Evolutionary conservation across 2,329 filamentous ascomycete genomes (phyloP).

Genomic region (Aplosporella prunicola): DNA sequence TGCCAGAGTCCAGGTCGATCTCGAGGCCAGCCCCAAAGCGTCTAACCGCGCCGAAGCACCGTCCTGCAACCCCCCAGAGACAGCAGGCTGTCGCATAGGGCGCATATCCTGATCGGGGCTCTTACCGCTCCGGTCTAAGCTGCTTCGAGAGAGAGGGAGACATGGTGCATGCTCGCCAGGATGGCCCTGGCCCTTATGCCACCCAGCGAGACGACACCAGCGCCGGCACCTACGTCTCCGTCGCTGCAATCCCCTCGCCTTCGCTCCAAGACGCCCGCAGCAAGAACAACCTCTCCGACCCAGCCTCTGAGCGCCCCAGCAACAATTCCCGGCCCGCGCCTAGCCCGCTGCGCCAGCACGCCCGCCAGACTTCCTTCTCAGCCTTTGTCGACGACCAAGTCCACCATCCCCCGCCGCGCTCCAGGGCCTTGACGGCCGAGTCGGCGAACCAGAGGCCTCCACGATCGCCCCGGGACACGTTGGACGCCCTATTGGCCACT

Average conservation of each 20-base stretch:
- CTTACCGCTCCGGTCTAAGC: constrained; percentile 6
- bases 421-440: constrained; percentile 8
- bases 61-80: constrained; percentile 8
- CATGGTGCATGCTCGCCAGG: constrained; percentile 6
- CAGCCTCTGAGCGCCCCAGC: no score
- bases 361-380: neutral
- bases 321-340: no score
- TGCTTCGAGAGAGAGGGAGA: constrained; percentile 5
- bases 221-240: neutral
- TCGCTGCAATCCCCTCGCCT: no score
- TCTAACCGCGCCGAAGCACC: constrained; percentile 1
- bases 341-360: no score
- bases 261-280: neutral
- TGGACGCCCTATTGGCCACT: constrained; percentile 28
- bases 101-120: constrained; percentile 7
- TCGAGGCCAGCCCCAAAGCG: constrained; percentile 7
- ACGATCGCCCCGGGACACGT: constrained; percentile 29
- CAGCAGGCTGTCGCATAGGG: constrained; percentile 8
- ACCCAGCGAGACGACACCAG: no score
- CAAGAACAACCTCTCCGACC: neutral
- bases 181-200: constrained; percentile 6
- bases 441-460: constrained; percentile 21
- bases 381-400: neutral
- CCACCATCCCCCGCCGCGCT: constrained; percentile 1
- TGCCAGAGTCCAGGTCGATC: no score